phyloP scores from a whole-genome alignment of 768 basidiomycete species.

The Gymnopilus junonius region DNA sequence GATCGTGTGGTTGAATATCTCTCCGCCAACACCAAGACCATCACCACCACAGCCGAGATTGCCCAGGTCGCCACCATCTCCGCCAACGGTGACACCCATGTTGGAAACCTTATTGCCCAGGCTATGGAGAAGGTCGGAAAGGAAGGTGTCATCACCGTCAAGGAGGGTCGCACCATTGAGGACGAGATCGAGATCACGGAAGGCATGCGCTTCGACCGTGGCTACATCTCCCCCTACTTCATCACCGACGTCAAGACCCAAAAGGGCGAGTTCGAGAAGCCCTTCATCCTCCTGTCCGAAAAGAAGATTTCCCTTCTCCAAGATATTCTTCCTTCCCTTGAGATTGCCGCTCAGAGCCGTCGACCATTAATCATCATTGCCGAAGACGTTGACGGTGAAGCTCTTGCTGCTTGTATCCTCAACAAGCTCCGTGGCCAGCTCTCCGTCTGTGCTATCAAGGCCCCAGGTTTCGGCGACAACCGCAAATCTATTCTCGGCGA shows the following conservation, averaged over 20 bases:
- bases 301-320: slow-evolving; percentile 97
- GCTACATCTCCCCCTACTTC: slow-evolving; percentile 98
- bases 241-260: slow-evolving; percentile 97
- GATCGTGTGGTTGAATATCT: slow-evolving; percentile 94
- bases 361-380: slow-evolving; percentile 96
- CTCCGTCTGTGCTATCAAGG: slow-evolving; percentile 93
- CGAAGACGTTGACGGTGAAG: slow-evolving; percentile 98
- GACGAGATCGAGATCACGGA: slow-evolving; percentile 99
- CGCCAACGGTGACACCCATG: slow-evolving; percentile 79
- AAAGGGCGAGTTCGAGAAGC: slow-evolving; percentile 97
- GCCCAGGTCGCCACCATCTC: slow-evolving; percentile 99
- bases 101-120: slow-evolving; percentile 94
- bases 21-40: slow-evolving; percentile 84
- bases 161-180: slow-evolving; percentile 97
- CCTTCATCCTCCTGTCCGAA: slow-evolving; percentile 89
- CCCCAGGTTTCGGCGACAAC: slow-evolving; percentile 99
- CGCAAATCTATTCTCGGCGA: slow-evolving; percentile 98
- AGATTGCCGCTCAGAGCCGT: slow-evolving; percentile 76
- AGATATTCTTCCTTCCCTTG: slow-evolving; percentile 93
- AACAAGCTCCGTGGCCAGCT: slow-evolving; percentile 99
- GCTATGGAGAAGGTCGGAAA: slow-evolving; percentile 99
- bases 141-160: slow-evolving; percentile 99
- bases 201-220: slow-evolving; percentile 99
- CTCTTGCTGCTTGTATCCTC: slow-evolving; percentile 95
- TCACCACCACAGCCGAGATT: slow-evolving; percentile 97